Percentiles rank a stretch among this genome's conserved stretches.
These are phyloP conservation scores for Aspergillus steynii DNA, from an alignment of 495 filamentous ascomycete genomes.

Conservation along the genomic window DNA sequence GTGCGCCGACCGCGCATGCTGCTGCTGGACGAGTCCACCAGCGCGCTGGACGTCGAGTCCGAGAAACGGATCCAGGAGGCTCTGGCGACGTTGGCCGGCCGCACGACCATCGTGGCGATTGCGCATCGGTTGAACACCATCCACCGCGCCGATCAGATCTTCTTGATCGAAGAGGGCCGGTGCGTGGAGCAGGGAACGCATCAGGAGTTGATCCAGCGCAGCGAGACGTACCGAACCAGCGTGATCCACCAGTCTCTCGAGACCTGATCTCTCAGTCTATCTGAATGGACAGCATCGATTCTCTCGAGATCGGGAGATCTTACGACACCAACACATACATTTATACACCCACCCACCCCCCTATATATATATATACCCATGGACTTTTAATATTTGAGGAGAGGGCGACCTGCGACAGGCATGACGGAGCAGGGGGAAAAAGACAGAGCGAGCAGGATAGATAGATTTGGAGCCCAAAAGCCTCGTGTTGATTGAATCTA, in stretches of 20 bases:
- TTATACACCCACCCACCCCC: neutral
- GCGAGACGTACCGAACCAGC: slow-evolving; percentile 59
- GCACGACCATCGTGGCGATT: slow-evolving; percentile 74
- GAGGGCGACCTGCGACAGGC: too few species aligned
- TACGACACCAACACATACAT: neutral
- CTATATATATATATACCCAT: neutral
- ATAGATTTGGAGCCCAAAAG: neutral
- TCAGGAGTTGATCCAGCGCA: slow-evolving; percentile 59
- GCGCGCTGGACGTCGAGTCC: slow-evolving; percentile 66
- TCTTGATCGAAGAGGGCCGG: slow-evolving; percentile 66
- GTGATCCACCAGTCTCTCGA: slow-evolving; percentile 41
- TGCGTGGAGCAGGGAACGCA: slow-evolving; percentile 71
- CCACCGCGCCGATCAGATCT: slow-evolving; percentile 71
- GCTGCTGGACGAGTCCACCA: slow-evolving; percentile 77
- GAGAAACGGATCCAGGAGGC: slow-evolving; percentile 70
- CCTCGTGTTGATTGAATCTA: neutral
- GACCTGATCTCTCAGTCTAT: slow-evolving; percentile 20
- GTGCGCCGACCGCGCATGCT: slow-evolving; percentile 67
- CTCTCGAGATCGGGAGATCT: neutral
- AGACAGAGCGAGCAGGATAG: neutral
- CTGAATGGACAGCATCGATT: neutral
- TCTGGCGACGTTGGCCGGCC: slow-evolving; percentile 61
- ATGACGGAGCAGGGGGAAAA: neutral
- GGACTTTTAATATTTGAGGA: neutral
- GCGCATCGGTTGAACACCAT: slow-evolving; percentile 76